Evolutionary conservation across 306 rosid species (phyloP).

Genomic region (Pyrus pyrifolia): DNA sequence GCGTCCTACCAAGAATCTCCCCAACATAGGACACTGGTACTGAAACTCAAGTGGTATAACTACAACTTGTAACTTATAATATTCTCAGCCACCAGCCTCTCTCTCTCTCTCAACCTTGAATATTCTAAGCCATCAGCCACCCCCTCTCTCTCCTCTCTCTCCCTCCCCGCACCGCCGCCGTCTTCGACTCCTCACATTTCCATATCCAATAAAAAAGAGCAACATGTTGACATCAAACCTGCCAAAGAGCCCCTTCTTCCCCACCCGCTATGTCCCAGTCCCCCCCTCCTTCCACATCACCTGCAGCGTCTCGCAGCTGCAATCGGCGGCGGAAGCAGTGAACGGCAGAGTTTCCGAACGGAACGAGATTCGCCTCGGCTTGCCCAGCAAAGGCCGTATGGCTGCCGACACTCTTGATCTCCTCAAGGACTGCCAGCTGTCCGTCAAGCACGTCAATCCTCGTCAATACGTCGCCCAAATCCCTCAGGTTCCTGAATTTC

Average conservation of each 20-base stretch:
- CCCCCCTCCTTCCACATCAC: neutral
- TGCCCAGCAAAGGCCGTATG: conserved; percentile 95
- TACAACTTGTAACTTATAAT: neutral
- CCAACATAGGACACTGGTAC: too few relatives aligned
- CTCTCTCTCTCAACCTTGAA: neutral
- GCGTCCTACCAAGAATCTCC: too few relatives aligned
- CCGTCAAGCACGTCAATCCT: conserved; percentile 85
- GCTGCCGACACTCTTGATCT: conserved; percentile 75
- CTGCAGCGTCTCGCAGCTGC: neutral
- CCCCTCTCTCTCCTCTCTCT: neutral
- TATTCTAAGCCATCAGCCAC: neutral
- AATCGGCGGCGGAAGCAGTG: conserved; percentile 18
- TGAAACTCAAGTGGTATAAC: neutral
- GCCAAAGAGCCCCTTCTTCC: conserved; percentile 17
- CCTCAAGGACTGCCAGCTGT: conserved; percentile 84
- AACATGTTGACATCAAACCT: conserved; percentile 6
- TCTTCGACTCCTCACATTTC: neutral
- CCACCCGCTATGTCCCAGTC: neutral
- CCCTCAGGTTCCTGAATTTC: conserved; percentile 50
- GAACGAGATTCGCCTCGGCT: conserved; percentile 63
- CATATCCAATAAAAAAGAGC: neutral
- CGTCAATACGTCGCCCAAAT: conserved; percentile 81
- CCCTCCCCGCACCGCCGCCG: neutral
- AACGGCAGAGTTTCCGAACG: conserved; percentile 40
- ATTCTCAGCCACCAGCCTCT: neutral